Conservation (phyloP, 352 stramenopile genomes). For the Phytophthora pisi region DNA sequence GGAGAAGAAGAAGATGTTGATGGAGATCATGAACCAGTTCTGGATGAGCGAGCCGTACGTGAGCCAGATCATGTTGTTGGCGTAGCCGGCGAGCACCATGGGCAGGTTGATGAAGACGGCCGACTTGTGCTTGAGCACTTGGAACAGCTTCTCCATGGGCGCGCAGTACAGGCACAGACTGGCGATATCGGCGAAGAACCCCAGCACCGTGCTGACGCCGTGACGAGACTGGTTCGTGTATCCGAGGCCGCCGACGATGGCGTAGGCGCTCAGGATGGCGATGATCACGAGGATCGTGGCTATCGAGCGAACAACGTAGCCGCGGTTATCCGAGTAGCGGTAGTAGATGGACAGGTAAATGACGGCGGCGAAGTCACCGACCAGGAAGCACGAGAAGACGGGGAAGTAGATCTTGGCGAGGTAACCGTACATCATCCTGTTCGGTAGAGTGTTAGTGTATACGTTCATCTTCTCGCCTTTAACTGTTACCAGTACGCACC, state of each 20-base stretch:
- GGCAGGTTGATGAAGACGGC: slow-evolving; percentile 54
- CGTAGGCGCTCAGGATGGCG: slow-evolving; percentile 41
- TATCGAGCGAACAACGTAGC: slow-evolving; percentile 25
- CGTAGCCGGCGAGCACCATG: slow-evolving; percentile 45
- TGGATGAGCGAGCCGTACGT: slow-evolving; percentile 45
- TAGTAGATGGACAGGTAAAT: slow-evolving; percentile 40
- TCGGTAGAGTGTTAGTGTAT: not conserved
- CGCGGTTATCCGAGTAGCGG: slow-evolving; percentile 36
- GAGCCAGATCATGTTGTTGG: slow-evolving; percentile 62
- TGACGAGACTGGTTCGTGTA: slow-evolving; percentile 35
- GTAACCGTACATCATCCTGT: slow-evolving; percentile 47
- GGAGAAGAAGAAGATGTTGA: slow-evolving; percentile 41
- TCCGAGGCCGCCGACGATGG: slow-evolving; percentile 38
- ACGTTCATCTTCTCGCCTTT: not conserved
- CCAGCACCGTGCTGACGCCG: slow-evolving; percentile 40
- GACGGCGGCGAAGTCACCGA: slow-evolving; percentile 36
- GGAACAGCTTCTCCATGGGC: slow-evolving; percentile 47
- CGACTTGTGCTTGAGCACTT: slow-evolving; percentile 48
- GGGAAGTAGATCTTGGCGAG: slow-evolving; percentile 45
- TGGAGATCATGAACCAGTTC: slow-evolving; percentile 45
- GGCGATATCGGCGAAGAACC: slow-evolving; percentile 47
- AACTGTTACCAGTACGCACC: slow-evolving; percentile 13
- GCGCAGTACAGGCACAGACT: slow-evolving; percentile 52
- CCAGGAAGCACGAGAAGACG: slow-evolving; percentile 40
- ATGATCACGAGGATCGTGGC: slow-evolving; percentile 22